A percentile compares a stretch with the other conserved stretches of the same genome.
Evolutionary conservation across 2,329 filamentous ascomycete genomes (phyloP).

Genomic region (Pseudogymnoascus sp.): DNA sequence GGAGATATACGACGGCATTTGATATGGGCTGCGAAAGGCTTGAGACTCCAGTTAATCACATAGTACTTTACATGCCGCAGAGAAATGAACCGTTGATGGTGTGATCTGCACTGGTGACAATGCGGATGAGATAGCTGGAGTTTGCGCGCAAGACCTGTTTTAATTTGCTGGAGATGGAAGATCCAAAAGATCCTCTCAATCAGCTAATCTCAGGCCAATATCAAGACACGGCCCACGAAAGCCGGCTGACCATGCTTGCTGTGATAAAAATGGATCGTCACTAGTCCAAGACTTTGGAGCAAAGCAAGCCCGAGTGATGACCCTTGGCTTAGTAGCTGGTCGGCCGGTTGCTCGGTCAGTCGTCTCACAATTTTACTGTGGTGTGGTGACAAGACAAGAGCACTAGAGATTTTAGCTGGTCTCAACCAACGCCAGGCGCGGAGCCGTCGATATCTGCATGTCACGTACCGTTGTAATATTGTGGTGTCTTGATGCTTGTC

Average conservation of each 20-base stretch:
- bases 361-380: slow-evolving; percentile 3
- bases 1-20: not conserved
- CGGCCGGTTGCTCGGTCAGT: not conserved
- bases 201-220: slow-evolving; percentile 3
- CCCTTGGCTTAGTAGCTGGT: not conserved
- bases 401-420: slow-evolving; percentile 4
- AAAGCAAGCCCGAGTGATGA: not conserved
- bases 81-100: slow-evolving; percentile 1
- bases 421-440: not conserved
- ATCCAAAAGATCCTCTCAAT: slow-evolving; percentile 5
- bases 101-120: slow-evolving; percentile 3
- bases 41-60: not conserved
- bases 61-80: not conserved
- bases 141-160: not conserved
- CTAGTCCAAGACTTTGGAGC: not conserved
- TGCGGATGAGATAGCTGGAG: not conserved
- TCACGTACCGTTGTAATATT: slow-evolving; percentile 2
- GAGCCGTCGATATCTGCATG: slow-evolving; percentile 3
- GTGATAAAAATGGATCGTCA: slow-evolving; percentile 9
- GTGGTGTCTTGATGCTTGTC: slow-evolving; percentile 5
- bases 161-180: slow-evolving; percentile 7
- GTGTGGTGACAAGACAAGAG: not conserved
- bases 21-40: not conserved
- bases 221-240: slow-evolving; percentile 3
- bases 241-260: not conserved